Evolutionary conservation across 2,329 filamentous ascomycete genomes (phyloP), one percentile per base, ranked within the genome.

Genomic region (Claviceps fusiformis): DNA sequence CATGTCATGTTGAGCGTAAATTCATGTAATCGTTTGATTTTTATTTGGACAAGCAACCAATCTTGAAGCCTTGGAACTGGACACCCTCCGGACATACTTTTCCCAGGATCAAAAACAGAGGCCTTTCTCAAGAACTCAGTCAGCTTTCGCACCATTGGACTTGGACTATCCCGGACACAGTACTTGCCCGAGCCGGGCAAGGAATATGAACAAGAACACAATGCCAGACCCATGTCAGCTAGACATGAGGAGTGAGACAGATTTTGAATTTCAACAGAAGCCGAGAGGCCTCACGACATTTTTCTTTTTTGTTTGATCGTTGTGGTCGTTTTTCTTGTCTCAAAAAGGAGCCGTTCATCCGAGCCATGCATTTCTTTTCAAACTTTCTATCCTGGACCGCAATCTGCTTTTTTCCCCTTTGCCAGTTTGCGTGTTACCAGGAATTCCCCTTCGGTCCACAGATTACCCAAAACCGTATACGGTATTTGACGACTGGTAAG

Each of bases 1-100:
- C 19, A 19, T 19, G 8, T 44, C 52, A 57, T 60, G 54, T 56
- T 51, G 35, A 52, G 50, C 65, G 54, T 15, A n/a, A 45, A 54
- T 53, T 54, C 31, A 39, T 60, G 56, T 61, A 54, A 53, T 58
- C 59, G 69, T 67, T 68, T 60, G 58, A 60, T 61, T 58, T 57
- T 56, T 59, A 62, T 58, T 63, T 56, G 49, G 19, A 31, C 19
- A 27, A 41, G n/a, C 37, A 50, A 54, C 17, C 13, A 35, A 48
- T 29, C 43, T 24, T 50, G 17, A 9, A 49, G 17, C 39, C 24
- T 35, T 48, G 17, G 46, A 52, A 35, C 33, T 13, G 44, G 47
- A 10, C 39, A n/a, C 13, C 33, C 27, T 29, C 27, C 43, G 45
- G 44, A 54, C 13, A 48, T 43, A 9, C 43, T 29, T 41, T 1